Evolutionary conservation across 2,329 filamentous ascomycete genomes (phyloP), one percentile per base, ranked within the genome.

Genomic region (Colletotrichum nymphaeae): DNA sequence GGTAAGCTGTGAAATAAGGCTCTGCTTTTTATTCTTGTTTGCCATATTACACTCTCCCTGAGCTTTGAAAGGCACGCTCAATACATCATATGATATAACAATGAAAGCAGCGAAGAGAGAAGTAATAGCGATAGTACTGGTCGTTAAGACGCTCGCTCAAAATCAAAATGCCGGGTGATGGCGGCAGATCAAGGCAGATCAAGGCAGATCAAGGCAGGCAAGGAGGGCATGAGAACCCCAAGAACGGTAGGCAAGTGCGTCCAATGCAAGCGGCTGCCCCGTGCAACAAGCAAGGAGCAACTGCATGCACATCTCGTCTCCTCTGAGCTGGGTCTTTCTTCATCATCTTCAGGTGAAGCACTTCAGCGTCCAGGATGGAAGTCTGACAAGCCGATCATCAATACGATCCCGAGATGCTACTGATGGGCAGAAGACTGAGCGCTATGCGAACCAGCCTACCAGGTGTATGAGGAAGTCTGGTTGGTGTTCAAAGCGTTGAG

Each of bases 241-340:
- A 55, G 69, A 73, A 73, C 70, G 8, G 60, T 26, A 56, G 67
- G 70, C 67, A 65, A 19, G 70, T 70, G 69, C 69, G 65, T 68
- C 65, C 42, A 35, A n/a, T 58, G 58, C 64, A 67, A 72, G 28
- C 69, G 11, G 57, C 32, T 72, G 69, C 56, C 53, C 69, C 67
- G 69, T 71, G 69, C 56, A 65, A 52, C 42, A 16, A n/a, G 30
- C 55, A 62, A 32, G 19, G 56, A 28, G 26, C 3, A 22, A 35
- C 6, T 28, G 9, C 8, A 19, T 22, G n/a, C 55, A 5, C 6
- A 12, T n/a, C 16, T 58, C 28, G 24, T 55, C 52, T 55, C 28
- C 2, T 32, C 55, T 1, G 6, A 30, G 1, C 28, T 28, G 16
- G 55, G 14, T 26, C 7, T 19, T 57, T 57, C 55, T n/a, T 19